Base-by-base conservation (phyloP, 2,329 filamentous ascomycete species). In the Diaporthe sp. region DNA sequence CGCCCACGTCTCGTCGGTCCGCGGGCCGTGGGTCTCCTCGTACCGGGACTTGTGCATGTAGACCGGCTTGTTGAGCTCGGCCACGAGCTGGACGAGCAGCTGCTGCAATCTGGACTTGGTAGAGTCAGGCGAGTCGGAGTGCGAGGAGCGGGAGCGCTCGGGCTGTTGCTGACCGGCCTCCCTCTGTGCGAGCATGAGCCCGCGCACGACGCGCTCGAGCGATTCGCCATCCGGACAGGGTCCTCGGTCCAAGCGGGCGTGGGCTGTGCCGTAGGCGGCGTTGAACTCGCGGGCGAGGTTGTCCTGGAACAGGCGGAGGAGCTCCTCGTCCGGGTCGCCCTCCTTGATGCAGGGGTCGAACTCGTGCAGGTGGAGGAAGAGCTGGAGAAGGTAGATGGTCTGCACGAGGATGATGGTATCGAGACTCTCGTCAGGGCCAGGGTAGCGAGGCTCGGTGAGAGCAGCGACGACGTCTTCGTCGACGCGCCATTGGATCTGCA, bases 391-490 rank as follows among this genome's bases (percentile, higher is more conserved):
- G 63, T 76, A 75, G 42, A 76, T 70, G 73, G 75, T 76, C 70
- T 76, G 75, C 37, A 74, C 75, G 44, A 76, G 73, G 47, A 76
- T 73, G 73, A 76, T 76, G 70, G 75, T 76, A 28, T 76, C 75
- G 55, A 76, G 70, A 49, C 68, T 68, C 17, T 76, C 68, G 34
- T 76, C 75, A 22, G 75, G 68, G 7, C 71, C 74, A 5, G 75
- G 75, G 39, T 73, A 76, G 53, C 73, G 75, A 22, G 75, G 75
- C 63, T 76, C 75, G 22, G 73, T 75, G 44, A 76, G 68, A 3
- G 75, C 73, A 31, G 73, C 75, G 70, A 76, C 71, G 73, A 76
- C 61, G 53, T 76, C 75, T 57, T 76, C 75, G 70, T 76, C 75
- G 47, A 76, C 72, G 55, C 75, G 75, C 75, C 75, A 76, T 42